Percentiles rank a stretch among this genome's conserved stretches.
phyloP scores from a whole-genome alignment of 78 protist species.

The Dictyostelium brefeldianum region DNA sequence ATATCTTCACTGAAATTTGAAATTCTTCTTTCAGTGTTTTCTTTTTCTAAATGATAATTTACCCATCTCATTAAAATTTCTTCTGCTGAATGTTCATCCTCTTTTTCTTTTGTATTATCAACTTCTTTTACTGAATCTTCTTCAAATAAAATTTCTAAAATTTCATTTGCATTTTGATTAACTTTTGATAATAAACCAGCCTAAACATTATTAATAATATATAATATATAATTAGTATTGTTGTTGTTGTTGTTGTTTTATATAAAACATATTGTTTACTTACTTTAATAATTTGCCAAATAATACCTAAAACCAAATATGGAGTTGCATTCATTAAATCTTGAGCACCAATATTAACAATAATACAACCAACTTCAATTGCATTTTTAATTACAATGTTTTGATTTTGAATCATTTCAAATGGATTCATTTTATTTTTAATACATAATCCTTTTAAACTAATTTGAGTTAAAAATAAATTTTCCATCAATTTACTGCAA shows the following conservation, averaged over 20 bases:
- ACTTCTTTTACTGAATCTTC: constrained; percentile 24
- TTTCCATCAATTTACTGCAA: constrained; percentile 79
- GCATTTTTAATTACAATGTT: constrained; percentile 77
- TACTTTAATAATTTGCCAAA: constrained; percentile 80
- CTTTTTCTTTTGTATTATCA: not conserved
- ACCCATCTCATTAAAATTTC: constrained; percentile 81
- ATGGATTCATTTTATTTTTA: constrained; percentile 68
- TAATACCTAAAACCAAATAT: constrained; percentile 62
- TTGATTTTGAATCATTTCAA: constrained; percentile 70
- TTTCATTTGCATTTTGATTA: constrained; percentile 75
- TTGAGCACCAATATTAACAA: constrained; percentile 79
- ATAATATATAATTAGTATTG: constrained; percentile 22
- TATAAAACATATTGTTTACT: too few species aligned
- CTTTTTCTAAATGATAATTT: constrained; percentile 70
- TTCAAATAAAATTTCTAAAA: constrained; percentile 47
- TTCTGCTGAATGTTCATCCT: constrained; percentile 74
- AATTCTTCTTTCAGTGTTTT: constrained; percentile 33
- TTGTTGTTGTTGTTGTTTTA: too few species aligned
- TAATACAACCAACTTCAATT: constrained; percentile 64
- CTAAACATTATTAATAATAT: not conserved
- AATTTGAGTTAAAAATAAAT: constrained; percentile 49
- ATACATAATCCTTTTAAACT: constrained; percentile 54
- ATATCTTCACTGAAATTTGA: constrained; percentile 65
- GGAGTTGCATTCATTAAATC: constrained; percentile 59
- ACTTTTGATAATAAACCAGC: constrained; percentile 56